Base-by-base conservation (phyloP, 1,139 yeast species). In the Geotrichum australiense region DNA sequence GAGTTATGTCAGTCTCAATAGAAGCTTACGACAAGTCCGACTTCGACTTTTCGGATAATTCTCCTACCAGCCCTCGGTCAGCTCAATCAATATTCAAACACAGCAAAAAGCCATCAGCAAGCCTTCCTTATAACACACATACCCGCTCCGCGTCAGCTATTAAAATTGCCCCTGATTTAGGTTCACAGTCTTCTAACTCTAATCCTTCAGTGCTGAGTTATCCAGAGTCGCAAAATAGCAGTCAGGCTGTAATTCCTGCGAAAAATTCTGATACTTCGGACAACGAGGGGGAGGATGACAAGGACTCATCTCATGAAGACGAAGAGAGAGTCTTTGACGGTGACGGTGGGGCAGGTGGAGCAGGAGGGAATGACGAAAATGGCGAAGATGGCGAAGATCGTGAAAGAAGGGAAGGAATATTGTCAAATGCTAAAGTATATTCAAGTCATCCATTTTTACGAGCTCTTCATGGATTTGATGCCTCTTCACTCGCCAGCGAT, bases 401-500 rank as follows among this genome's bases (percentile, higher is more conserved):
- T n/a, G n/a, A n/a, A n/a, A n/a, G n/a, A n/a, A n/a, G n/a, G n/a
- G n/a, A n/a, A n/a, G n/a, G n/a, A n/a, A n/a, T n/a, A 10, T 20
- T 31, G 8, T 14, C 35, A 10, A 20, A 31, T 31, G 24, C 35
- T 7, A 23, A 31, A 20, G 24, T 35, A 5, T 23, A 37, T 7
- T 25, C 40, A 8, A 43, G 48, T 4, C 42, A 46, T 31, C 67
- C 68, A 16, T 64, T 65, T 43, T 45, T 65, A 20, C 74, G 49
- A 19, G 91, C 96, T 0, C 66, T 83, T 14, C 95, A 86, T 58
- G 69, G 87, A 1, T 89, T 89, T 58, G 87, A 84, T 56, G 73
- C 95, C 0, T 56, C 74, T 0, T 66, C 86, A 0, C 66, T 86
- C 40, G 42, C 51, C 79, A 79, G 53, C 69, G 47, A 46, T 19